Conservation (phyloP, 139 green algal species). For the Nannochloris sp. region DNA sequence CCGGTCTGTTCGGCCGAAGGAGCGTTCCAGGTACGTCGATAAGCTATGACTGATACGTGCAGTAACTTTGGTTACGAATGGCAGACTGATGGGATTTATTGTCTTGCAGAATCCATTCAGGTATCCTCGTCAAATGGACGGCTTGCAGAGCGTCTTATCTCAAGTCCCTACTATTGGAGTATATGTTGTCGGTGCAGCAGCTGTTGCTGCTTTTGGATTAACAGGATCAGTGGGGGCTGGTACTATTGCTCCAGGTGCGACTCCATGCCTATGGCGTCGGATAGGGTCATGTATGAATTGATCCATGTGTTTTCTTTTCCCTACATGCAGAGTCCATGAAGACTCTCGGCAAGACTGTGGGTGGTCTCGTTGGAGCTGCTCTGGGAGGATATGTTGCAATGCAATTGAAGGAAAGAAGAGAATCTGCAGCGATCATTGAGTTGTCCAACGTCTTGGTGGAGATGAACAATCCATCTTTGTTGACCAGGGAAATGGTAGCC, state of each 20-base stretch:
- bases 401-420: slow-evolving; percentile 46
- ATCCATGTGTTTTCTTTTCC: background rate
- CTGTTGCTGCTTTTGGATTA: slow-evolving; percentile 26
- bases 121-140: slow-evolving; percentile 36
- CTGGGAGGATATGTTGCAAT: slow-evolving; percentile 28
- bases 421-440: slow-evolving; percentile 51
- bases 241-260: slow-evolving; percentile 32
- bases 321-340: slow-evolving; percentile 29
- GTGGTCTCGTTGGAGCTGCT: slow-evolving; percentile 33
- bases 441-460: slow-evolving; percentile 69
- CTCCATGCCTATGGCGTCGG: background rate
- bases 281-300: background rate
- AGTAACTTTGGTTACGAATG: no score
- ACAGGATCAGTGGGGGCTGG: slow-evolving; percentile 14
- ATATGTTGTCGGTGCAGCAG: slow-evolving; percentile 42
- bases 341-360: slow-evolving; percentile 22
- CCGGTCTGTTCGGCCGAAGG: no score
- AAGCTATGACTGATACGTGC: no score
- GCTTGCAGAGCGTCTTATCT: slow-evolving; percentile 41
- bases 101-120: slow-evolving; percentile 41
- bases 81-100: background rate
- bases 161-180: slow-evolving; percentile 45
- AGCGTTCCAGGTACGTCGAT: no score
- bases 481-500: slow-evolving; percentile 36
- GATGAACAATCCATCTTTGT: slow-evolving; percentile 37